phyloP scores from a whole-genome alignment of 139 green algal species.

The Zygnema circumcarinatum region DNA sequence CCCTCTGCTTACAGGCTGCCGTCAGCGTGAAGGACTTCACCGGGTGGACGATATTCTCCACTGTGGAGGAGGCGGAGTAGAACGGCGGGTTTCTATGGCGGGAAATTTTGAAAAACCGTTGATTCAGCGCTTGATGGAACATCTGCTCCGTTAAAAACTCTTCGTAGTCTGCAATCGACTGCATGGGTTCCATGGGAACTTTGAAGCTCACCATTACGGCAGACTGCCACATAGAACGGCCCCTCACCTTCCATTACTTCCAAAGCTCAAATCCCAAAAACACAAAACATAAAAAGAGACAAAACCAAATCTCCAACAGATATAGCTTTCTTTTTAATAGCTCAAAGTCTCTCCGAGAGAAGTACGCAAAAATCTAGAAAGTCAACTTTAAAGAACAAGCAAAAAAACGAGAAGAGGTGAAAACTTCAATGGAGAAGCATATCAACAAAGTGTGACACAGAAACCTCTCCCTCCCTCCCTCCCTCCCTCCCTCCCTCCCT shows the following conservation, averaged over 20 bases:
- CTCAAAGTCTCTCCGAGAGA: no score
- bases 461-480: conserved; percentile 33
- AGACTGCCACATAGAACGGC: conserved; percentile 39
- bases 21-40: background rate
- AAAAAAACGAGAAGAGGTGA: no score
- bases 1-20: conserved; percentile 32
- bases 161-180: conserved; percentile 69
- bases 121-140: conserved; percentile 75
- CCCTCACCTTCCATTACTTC: no score
- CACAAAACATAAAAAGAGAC: no score
- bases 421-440: no score
- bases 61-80: conserved; percentile 59
- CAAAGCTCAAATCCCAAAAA: no score
- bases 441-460: no score
- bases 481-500: conserved; percentile 29
- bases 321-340: no score
- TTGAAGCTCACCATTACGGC: conserved; percentile 68
- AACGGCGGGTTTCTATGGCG: conserved; percentile 72
- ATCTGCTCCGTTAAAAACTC: conserved; percentile 67
- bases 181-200: conserved; percentile 49
- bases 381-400: no score
- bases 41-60: conserved; percentile 11
- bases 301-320: no score
- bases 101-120: conserved; percentile 78
- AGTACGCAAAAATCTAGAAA: no score